Evolutionary conservation across 2,329 filamentous ascomycete genomes (phyloP).

Genomic region (Fusarium pseudonygamai): DNA sequence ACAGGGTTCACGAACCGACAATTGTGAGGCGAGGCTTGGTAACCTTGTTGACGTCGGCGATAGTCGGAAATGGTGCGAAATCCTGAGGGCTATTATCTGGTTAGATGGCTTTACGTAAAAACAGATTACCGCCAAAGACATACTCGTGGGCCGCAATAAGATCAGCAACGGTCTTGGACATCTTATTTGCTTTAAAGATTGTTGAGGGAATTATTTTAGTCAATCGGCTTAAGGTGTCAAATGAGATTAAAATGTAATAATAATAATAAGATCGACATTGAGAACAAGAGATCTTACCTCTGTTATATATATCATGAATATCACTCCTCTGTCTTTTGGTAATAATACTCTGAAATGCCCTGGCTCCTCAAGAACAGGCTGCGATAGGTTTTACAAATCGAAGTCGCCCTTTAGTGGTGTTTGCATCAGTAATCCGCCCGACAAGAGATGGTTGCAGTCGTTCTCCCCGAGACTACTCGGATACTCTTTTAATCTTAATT

Average conservation of each 20-base stretch:
- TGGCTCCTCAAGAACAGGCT: accelerated
- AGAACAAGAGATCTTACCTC: accelerated
- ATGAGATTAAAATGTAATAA: neutral
- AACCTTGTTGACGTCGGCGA: neutral
- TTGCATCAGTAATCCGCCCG: neutral
- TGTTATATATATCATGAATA: neutral
- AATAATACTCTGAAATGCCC: neutral
- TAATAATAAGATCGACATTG: accelerated
- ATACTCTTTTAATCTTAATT: neutral
- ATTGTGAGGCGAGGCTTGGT: neutral
- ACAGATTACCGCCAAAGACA: accelerated
- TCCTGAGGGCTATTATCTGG: neutral
- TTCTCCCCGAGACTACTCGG: neutral
- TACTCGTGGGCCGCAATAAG: neutral
- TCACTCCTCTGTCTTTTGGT: accelerated
- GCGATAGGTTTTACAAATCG: neutral
- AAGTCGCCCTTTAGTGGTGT: accelerated
- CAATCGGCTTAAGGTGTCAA: accelerated
- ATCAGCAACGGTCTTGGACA: neutral
- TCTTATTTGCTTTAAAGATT: neutral
- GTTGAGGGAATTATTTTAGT: accelerated
- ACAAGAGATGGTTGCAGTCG: neutral
- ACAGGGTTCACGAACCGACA: accelerated
- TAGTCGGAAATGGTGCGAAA: neutral
- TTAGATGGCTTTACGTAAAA: neutral